Percentiles rank a stretch among this genome's conserved stretches.
Conservation (phyloP, 78 protist genomes). For the Dictyostelium brefeldianum region DNA sequence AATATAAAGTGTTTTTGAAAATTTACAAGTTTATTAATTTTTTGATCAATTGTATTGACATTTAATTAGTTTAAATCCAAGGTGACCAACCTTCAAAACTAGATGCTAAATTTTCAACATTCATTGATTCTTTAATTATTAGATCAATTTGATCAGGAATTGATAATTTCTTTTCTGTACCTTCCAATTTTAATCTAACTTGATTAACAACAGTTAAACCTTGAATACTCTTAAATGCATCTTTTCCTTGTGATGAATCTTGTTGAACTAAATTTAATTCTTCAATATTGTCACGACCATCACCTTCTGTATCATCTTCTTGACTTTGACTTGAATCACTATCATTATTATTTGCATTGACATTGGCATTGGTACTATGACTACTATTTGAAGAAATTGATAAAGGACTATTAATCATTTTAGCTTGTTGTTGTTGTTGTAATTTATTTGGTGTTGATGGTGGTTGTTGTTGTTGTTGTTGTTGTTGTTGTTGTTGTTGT, state of each 20-base stretch:
- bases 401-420: neutral
- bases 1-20: no score
- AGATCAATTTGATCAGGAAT: constrained; percentile 47
- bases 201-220: constrained; percentile 64
- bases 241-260: constrained; percentile 2
- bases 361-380: neutral
- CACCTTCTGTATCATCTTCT: constrained; percentile 33
- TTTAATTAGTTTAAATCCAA: neutral
- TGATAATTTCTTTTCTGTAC: constrained; percentile 58
- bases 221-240: constrained; percentile 49
- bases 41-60: neutral
- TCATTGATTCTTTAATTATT: constrained; percentile 50
- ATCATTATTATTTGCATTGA: neutral
- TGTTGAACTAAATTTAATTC: neutral
- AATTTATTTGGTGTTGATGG: neutral
- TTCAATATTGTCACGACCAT: neutral
- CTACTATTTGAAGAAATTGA: neutral
- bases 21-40: no score
- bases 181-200: constrained; percentile 67
- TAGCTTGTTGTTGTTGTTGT: neutral
- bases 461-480: neutral
- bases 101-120: constrained; percentile 51
- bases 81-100: constrained; percentile 70
- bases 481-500: no score
- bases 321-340: constrained; percentile 40